These are phyloP conservation scores for Colletotrichum destructivum DNA, from an alignment of 2,329 filamentous ascomycete genomes.

Conservation along the genomic window DNA sequence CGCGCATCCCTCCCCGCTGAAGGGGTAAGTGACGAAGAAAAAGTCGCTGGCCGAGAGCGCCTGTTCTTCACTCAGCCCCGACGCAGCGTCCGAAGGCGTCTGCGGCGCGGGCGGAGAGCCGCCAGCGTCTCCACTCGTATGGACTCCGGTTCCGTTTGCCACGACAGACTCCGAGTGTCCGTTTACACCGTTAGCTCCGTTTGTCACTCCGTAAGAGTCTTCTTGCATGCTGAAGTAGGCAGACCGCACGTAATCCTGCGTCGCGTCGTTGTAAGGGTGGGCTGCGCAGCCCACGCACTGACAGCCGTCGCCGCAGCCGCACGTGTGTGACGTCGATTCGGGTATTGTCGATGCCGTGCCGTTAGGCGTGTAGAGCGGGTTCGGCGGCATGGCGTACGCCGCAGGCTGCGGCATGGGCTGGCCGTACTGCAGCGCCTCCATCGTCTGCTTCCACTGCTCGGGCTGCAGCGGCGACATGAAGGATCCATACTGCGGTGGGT, in stretches of 20 bases:
- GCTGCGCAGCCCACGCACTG: conserved; percentile 78
- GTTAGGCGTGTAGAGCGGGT: conserved; percentile 28
- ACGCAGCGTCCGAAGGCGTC: conserved; percentile 64
- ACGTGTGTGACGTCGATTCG: conserved; percentile 58
- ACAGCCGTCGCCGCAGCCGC: conserved; percentile 76
- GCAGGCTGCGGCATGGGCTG: conserved; percentile 50
- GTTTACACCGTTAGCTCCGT: conserved; percentile 46
- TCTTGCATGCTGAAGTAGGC: conserved; percentile 61
- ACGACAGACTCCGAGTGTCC: conserved; percentile 31
- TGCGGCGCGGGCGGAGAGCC: conserved; percentile 57
- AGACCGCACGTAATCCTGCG: conserved; percentile 66
- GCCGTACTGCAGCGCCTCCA: conserved; percentile 58
- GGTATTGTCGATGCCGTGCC: conserved; percentile 45
- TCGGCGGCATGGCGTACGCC: conserved; percentile 24
- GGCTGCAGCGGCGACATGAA: conserved; percentile 69
- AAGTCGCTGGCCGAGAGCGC: conserved; percentile 67
- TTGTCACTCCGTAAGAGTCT: conserved; percentile 49
- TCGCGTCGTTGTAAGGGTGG: conserved; percentile 78
- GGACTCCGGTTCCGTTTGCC: conserved; percentile 30
- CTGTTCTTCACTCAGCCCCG: conserved; percentile 65
- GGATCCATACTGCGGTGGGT: conserved; percentile 69
- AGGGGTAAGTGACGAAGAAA: conserved; percentile 72
- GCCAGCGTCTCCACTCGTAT: conserved; percentile 29
- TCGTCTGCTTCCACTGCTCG: conserved; percentile 66
- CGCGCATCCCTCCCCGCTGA: conserved; percentile 60